phyloP scores from a whole-genome alignment of 2,329 filamentous ascomycete species.

The Knufia petricola region DNA sequence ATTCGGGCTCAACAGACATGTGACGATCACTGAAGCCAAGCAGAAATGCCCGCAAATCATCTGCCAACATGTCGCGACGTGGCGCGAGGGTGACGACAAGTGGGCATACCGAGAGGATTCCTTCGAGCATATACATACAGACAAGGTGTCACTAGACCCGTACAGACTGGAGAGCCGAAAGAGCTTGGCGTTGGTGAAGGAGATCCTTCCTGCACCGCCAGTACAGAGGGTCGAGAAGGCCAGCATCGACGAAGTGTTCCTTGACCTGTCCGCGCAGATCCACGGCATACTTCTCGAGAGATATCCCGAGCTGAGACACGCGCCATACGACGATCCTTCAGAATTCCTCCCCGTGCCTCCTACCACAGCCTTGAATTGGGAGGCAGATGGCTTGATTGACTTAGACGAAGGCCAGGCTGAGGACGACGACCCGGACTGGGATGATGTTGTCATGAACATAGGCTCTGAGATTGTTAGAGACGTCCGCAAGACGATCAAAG shows the following conservation, averaged over 20 bases:
- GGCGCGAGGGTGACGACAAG: slow-evolving; percentile 79
- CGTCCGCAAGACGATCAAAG: slow-evolving; percentile 59
- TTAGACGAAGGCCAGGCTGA: slow-evolving; percentile 64
- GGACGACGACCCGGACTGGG: slow-evolving; percentile 83
- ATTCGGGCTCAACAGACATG: slow-evolving; percentile 70
- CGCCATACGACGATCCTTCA: slow-evolving; percentile 63
- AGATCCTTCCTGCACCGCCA: slow-evolving; percentile 51
- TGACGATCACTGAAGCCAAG: slow-evolving; percentile 69
- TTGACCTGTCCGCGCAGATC: slow-evolving; percentile 80
- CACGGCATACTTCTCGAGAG: slow-evolving; percentile 64
- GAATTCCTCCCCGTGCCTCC: slow-evolving; percentile 65
- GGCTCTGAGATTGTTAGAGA: slow-evolving; percentile 80
- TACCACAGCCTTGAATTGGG: slow-evolving; percentile 69
- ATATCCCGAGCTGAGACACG: slow-evolving; percentile 60
- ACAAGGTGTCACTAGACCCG: slow-evolving; percentile 90
- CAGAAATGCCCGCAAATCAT: slow-evolving; percentile 78
- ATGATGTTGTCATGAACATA: slow-evolving; percentile 78
- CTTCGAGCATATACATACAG: slow-evolving; percentile 65
- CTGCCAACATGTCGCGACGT: slow-evolving; percentile 87
- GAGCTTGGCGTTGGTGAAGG: slow-evolving; percentile 72
- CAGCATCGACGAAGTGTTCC: slow-evolving; percentile 88
- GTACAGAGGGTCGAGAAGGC: slow-evolving; percentile 81
- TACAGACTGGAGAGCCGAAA: slow-evolving; percentile 77
- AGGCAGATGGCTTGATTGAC: slow-evolving; percentile 70
- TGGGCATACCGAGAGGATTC: slow-evolving; percentile 88